Percentiles rank a stretch among this genome's conserved stretches.
Evolutionary conservation across 2,329 filamentous ascomycete species (phyloP).

Genomic region (Cladosporium phlei): DNA sequence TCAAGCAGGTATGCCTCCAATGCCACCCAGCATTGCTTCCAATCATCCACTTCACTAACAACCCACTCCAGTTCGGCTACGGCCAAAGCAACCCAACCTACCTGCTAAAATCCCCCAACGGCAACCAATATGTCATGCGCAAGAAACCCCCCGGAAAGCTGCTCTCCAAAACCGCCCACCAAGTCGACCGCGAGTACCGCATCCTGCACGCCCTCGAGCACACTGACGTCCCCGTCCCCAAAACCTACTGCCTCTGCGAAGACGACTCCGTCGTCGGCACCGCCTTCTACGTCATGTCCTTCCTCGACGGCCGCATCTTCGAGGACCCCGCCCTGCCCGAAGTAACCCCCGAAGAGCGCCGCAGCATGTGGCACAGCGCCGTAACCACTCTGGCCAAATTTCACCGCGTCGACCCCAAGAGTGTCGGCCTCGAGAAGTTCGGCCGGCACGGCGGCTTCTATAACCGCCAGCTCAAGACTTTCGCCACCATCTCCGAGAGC

Average conservation of each 20-base stretch:
- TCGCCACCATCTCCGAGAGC: slow-evolving; percentile 68
- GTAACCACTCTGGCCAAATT: slow-evolving; percentile 78
- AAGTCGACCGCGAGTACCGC: slow-evolving; percentile 91
- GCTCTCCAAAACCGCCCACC: slow-evolving; percentile 87
- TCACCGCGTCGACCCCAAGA: slow-evolving; percentile 65
- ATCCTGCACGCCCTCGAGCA: slow-evolving; percentile 76
- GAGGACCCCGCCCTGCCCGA: slow-evolving; percentile 79
- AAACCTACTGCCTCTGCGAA: slow-evolving; percentile 78
- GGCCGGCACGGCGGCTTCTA: slow-evolving; percentile 77
- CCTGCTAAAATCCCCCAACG: slow-evolving; percentile 70
- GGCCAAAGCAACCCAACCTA: slow-evolving; percentile 98
- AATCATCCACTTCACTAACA: slow-evolving; percentile 7
- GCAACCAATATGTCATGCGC: slow-evolving; percentile 76
- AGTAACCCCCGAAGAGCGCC: slow-evolving; percentile 63
- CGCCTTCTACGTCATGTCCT: slow-evolving; percentile 96
- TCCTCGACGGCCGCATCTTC: slow-evolving; percentile 88
- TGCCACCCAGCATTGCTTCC: background rate
- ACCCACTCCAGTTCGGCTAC: slow-evolving; percentile 71
- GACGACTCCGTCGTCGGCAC: slow-evolving; percentile 77
- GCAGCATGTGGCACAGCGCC: slow-evolving; percentile 79
- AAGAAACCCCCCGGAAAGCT: slow-evolving; percentile 97
- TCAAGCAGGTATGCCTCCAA: slow-evolving; percentile 68
- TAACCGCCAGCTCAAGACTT: slow-evolving; percentile 76
- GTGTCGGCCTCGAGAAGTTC: slow-evolving; percentile 66
- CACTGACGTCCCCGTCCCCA: slow-evolving; percentile 82